Percentiles rank a stretch among this genome's conserved stretches.
Conservation (phyloP, 2,329 filamentous ascomycete genomes). For the Podosphaera aphanis region DNA sequence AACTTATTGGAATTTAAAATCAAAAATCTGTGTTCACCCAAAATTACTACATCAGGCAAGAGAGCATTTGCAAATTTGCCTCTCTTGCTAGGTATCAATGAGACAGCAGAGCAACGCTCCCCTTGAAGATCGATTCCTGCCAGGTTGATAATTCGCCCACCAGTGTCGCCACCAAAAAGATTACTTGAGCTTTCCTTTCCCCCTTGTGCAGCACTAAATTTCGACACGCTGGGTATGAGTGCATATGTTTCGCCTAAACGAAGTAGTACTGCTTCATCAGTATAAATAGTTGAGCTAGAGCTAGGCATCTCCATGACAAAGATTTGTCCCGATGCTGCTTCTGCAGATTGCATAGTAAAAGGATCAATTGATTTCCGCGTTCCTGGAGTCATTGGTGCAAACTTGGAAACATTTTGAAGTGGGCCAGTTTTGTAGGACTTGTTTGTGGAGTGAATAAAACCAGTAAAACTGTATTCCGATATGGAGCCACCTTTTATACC, state of each 20-base stretch:
- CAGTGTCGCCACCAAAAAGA: conserved; percentile 10
- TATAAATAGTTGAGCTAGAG: conserved; percentile 8
- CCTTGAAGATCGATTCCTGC: conserved; percentile 15
- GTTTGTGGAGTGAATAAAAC: conserved; percentile 33
- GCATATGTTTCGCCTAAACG: conserved; percentile 15
- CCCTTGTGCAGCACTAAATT: conserved; percentile 14
- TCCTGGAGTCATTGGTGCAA: conserved; percentile 41
- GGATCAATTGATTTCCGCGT: conserved; percentile 20
- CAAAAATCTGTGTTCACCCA: conserved; percentile 15
- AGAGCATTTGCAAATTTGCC: conserved; percentile 3
- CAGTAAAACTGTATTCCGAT: conserved; percentile 32
- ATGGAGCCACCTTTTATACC: conserved; percentile 30
- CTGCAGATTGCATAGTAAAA: conserved; percentile 6
- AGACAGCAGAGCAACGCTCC: conserved; percentile 14
- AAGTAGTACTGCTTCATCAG: conserved; percentile 15
- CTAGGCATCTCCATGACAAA: conserved; percentile 12
- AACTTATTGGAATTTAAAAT: conserved; percentile 9
- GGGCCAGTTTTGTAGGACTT: conserved; percentile 9
- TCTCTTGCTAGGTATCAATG: conserved; percentile 9
- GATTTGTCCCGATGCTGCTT: conserved; percentile 11
- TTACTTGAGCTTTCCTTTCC: conserved; percentile 6
- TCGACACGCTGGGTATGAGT: conserved; percentile 14
- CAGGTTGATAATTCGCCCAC: conserved; percentile 11
- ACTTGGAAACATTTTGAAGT: conserved; percentile 21
- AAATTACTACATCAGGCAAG: conserved; percentile 13